Evolutionary conservation across 2,329 filamentous ascomycete species (phyloP).

Genomic region (Ascosphaera aggregata): DNA sequence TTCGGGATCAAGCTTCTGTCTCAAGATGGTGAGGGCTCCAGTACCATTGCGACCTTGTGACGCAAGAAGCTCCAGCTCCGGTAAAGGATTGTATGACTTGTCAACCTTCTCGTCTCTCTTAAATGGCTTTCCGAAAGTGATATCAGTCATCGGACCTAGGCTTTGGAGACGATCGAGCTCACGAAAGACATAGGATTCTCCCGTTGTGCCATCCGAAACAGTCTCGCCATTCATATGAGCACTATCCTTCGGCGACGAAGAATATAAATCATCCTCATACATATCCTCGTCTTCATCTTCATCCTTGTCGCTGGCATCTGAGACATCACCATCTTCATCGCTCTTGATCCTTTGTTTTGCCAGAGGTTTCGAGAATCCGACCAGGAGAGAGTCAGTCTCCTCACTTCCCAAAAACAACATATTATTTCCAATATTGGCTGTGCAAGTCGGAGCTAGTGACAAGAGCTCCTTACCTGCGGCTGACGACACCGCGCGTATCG

Average conservation of each 20-base stretch:
- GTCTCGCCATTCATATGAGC: conserved; percentile 1
- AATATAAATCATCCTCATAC: conserved; percentile 30
- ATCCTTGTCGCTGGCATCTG: conserved; percentile 9
- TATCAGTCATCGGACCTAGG: conserved; percentile 54
- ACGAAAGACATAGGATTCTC: conserved; percentile 44
- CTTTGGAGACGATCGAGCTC: conserved; percentile 56
- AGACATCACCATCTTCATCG: conserved; percentile 16
- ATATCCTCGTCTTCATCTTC: conserved; percentile 35
- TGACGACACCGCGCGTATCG: conserved; percentile 38
- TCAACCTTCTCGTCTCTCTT: conserved; percentile 14
- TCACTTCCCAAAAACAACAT: conserved; percentile 72
- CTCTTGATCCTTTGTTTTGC: conserved; percentile 33
- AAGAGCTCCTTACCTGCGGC: conserved; percentile 42
- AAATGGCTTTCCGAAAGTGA: conserved; percentile 40
- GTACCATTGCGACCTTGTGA: conserved; percentile 30
- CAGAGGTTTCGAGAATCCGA: conserved; percentile 55
- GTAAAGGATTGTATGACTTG: conserved; percentile 21
- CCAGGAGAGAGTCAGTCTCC: conserved; percentile 52
- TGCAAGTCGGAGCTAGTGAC: conserved; percentile 40
- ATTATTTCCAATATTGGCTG: conserved; percentile 42
- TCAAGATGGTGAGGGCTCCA: conserved; percentile 53
- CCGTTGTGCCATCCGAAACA: conserved; percentile 7
- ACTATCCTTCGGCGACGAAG: conserved; percentile 7
- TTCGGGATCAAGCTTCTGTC: conserved; percentile 51
- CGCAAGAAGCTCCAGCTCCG: conserved; percentile 28